Base-by-base conservation (phyloP, 352 stramenopile genomes). In the Phytophthora fragariaefolia region DNA sequence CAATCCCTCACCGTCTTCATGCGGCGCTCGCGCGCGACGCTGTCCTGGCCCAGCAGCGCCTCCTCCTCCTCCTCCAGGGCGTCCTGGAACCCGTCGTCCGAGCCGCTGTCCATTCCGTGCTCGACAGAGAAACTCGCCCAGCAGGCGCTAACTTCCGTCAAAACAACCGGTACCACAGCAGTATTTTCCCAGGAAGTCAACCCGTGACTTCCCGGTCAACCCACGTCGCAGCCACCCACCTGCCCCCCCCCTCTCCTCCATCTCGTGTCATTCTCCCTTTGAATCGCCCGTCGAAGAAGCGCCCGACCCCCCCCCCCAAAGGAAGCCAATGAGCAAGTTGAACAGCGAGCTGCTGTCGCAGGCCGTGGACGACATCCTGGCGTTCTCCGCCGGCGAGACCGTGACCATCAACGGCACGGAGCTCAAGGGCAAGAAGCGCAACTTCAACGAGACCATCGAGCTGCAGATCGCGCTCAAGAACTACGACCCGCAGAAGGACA, bases 401-500 rank as follows among this genome's bases (percentile, higher is more conserved):
- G 91, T 99, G 63, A 88, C 71, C 50, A 59, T 96, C 45, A 95
- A 96, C 74, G 95, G 93, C 65, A 85, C 91, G 40, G 96, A 98
- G 23, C 58, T 98, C 23, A 96, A 99, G 78, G 98, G 98, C 87
- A 99, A 99, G 93, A 99, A 99, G 87, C 95, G 98, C 68, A 99
- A 99, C 85, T 99, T 99, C 85, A 97, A 95, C 56, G 98, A 99
- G 82, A 99, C 98, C 48, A 95, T 99, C 63, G 98, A 99, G 81
- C 84, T 99, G 43, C 93, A 98, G 83, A 98, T 99, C 69, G 97
- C 96, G 57, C 89, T 99, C 57, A 99, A 99, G 95, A 99, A 99
- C 94, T 99, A 99, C 83, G 98, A 99, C 89, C 97, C 98, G 69
- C 92, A 98, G 77, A 98, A 99, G 85, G 98, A 99, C 94, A 99